Percentiles rank a stretch among this genome's conserved stretches.
These are phyloP conservation scores for Tolypocladium paradoxum DNA, from an alignment of 2,329 filamentous ascomycete genomes.

Conservation along the genomic window DNA sequence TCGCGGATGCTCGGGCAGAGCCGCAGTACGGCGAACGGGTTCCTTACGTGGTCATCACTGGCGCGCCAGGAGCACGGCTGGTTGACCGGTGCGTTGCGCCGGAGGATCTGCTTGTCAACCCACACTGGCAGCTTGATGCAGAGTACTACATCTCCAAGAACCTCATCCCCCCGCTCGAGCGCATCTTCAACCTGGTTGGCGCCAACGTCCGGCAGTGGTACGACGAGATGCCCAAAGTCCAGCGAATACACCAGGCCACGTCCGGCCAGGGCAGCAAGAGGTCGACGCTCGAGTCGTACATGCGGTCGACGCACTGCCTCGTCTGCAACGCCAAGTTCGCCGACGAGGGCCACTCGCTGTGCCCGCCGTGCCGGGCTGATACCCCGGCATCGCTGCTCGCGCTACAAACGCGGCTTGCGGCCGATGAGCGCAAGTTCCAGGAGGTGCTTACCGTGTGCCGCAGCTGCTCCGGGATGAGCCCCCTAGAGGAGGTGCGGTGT, in stretches of 20 bases:
- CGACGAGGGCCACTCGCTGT: slow-evolving; percentile 34
- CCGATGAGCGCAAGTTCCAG: slow-evolving; percentile 50
- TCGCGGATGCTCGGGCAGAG: slow-evolving; percentile 74
- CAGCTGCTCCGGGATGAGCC: slow-evolving; percentile 64
- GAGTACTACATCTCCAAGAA: slow-evolving; percentile 98
- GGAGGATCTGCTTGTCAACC: slow-evolving; percentile 66
- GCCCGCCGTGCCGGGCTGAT: slow-evolving; percentile 42
- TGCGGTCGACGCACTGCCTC: slow-evolving; percentile 69
- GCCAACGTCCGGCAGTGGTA: slow-evolving; percentile 88
- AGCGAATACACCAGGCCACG: slow-evolving; percentile 45
- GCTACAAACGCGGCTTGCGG: slow-evolving; percentile 51
- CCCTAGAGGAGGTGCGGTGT: slow-evolving; percentile 69
- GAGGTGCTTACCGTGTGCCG: slow-evolving; percentile 66
- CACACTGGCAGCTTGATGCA: slow-evolving; percentile 72
- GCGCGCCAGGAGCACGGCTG: slow-evolving; percentile 73
- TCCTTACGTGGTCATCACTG: slow-evolving; percentile 86
- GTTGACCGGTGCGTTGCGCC: slow-evolving; percentile 86
- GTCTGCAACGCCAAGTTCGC: slow-evolving; percentile 44
- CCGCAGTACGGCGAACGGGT: slow-evolving; percentile 93
- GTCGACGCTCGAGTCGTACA: slow-evolving; percentile 87
- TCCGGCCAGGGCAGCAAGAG: slow-evolving; percentile 28
- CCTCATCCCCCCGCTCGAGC: slow-evolving; percentile 84
- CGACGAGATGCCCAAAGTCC: slow-evolving; percentile 90
- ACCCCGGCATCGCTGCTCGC: slow-evolving; percentile 50
- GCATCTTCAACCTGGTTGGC: slow-evolving; percentile 93